A percentile compares a stretch with the other conserved stretches of the same genome.
These are phyloP conservation scores for Plasmodium adleri DNA, from an alignment of 169 alveolate genomes.

Conservation along the genomic window DNA sequence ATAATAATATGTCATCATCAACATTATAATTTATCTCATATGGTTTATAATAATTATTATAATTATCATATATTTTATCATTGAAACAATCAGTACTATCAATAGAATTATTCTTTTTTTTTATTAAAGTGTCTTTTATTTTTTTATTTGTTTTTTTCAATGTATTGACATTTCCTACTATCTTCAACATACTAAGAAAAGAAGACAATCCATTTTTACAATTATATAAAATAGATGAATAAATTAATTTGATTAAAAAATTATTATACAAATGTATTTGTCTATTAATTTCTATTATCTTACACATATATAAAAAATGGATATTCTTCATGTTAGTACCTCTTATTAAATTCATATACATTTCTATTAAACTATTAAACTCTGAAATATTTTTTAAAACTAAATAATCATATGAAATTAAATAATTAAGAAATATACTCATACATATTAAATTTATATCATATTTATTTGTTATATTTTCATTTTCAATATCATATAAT, in stretches of 20 bases:
- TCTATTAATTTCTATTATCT: conserved; percentile 18
- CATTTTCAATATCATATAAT: not conserved
- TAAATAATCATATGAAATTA: conserved; percentile 29
- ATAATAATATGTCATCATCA: not conserved
- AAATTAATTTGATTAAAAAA: conserved; percentile 17
- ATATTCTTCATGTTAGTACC: conserved; percentile 14
- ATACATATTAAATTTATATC: conserved; percentile 8
- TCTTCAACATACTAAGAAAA: not conserved
- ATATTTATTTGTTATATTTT: not conserved
- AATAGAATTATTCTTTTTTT: no score
- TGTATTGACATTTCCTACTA: no score
- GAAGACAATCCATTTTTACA: conserved; percentile 1
- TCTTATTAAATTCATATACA: conserved; percentile 37
- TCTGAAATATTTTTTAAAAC: conserved; percentile 8
- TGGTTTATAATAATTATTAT: no score
- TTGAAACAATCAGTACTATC: no score
- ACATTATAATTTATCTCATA: not conserved
- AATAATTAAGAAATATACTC: conserved; percentile 6
- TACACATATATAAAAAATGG: conserved; percentile 56
- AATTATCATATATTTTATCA: no score
- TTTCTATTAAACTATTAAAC: conserved; percentile 17
- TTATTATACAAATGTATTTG: conserved; percentile 29
- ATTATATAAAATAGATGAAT: conserved; percentile 35
- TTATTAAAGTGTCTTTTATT: no score
- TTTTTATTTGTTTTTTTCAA: no score